A percentile compares a stretch with the other conserved stretches of the same genome.
Evolutionary conservation across 352 stramenopile genomes (phyloP).

Genomic region (Peronosclerospora sorghi): DNA sequence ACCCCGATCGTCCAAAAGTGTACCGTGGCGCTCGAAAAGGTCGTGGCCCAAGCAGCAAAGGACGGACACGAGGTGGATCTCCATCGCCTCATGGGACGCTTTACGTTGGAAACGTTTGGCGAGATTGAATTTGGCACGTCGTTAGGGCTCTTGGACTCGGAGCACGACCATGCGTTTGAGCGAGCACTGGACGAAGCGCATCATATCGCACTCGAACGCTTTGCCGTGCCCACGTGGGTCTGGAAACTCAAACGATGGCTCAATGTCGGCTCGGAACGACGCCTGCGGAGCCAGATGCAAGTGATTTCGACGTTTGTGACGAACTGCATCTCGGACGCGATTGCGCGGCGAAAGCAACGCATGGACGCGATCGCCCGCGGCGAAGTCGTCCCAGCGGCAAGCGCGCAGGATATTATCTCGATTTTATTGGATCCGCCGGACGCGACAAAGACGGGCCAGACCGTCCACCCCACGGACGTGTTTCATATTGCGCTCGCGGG

Average conservation of each 20-base stretch:
- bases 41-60: conserved; percentile 9
- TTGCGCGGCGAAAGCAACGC: conserved; percentile 11
- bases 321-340: conserved; percentile 12
- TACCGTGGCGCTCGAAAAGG: conserved; percentile 13
- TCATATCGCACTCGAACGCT: conserved; percentile 19
- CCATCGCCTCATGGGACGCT: conserved; percentile 22
- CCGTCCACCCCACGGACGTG: conserved; percentile 24
- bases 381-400: conserved; percentile 5
- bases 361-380: conserved; percentile 8
- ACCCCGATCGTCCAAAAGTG: conserved; percentile 24
- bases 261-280: conserved; percentile 20
- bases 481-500: conserved; percentile 57
- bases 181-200: conserved; percentile 24
- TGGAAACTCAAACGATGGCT: conserved; percentile 42
- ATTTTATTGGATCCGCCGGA: conserved; percentile 25
- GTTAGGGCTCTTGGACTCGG: conserved; percentile 20
- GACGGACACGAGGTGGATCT: conserved; percentile 12
- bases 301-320: conserved; percentile 25
- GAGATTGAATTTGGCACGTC: conserved; percentile 37
- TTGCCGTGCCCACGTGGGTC: conserved; percentile 20
- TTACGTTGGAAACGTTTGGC: conserved; percentile 33
- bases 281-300: conserved; percentile 11
- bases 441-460: conserved; percentile 4
- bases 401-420: conserved; percentile 27
- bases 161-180: conserved; percentile 25